Evolutionary conservation across 202 grass and related monocot genomes (phyloP).

Genomic region (Alloteropsis angusta): DNA sequence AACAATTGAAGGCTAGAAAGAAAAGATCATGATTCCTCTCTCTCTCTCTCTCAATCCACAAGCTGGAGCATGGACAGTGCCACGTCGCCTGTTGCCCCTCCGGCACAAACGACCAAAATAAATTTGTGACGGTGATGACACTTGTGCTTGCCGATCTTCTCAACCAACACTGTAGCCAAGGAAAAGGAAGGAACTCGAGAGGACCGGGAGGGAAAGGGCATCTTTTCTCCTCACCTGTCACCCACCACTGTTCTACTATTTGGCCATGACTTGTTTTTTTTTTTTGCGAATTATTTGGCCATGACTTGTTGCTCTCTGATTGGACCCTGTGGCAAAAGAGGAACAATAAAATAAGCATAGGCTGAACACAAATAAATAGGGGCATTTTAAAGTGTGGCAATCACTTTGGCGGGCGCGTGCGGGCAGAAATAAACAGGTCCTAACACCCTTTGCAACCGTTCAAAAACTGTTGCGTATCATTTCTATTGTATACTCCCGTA

Average conservation of each 20-base stretch:
- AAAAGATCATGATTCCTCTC: neutral
- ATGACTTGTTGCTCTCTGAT: slow-evolving; percentile 26
- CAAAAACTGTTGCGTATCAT: neutral
- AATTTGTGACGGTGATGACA: neutral
- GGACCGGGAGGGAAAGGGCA: neutral
- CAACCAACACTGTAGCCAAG: neutral
- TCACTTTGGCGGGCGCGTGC: neutral
- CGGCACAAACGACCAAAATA: neutral
- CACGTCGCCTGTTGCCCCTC: neutral
- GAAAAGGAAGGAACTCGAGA: neutral
- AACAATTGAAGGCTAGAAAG: neutral
- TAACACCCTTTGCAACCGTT: neutral
- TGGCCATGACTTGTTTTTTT: slow-evolving; percentile 17
- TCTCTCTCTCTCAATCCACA: neutral
- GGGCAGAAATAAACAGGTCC: neutral
- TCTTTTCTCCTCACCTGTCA: slow-evolving; percentile 5
- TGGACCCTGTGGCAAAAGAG: neutral
- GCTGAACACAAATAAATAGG: neutral
- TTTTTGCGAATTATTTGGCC: too few relatives aligned
- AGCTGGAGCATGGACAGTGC: neutral
- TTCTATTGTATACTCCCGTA: neutral
- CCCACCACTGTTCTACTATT: neutral
- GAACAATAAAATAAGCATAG: neutral
- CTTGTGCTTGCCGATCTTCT: slow-evolving; percentile 10
- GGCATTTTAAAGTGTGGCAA: neutral